phyloP scores from a whole-genome alignment of 1,139 yeast species.

The Pichia sp. region DNA sequence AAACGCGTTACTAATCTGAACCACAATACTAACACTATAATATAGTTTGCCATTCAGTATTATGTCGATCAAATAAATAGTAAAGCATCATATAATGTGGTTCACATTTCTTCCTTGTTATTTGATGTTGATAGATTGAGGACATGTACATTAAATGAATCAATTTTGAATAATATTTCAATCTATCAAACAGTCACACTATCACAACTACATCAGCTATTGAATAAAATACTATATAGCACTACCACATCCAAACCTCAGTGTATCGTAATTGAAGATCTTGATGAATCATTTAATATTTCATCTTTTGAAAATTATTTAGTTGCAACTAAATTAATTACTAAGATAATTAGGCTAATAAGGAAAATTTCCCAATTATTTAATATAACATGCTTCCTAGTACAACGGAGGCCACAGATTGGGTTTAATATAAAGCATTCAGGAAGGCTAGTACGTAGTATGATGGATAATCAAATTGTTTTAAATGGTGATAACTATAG shows the following conservation, averaged over 20 bases:
- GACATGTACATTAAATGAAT: background rate
- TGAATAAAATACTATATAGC: background rate
- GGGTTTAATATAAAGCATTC: slow-evolving; percentile 1
- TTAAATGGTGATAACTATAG: slow-evolving; percentile 2
- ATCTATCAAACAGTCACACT: slow-evolving; percentile 2
- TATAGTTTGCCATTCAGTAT: slow-evolving; percentile 18
- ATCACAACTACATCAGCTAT: background rate
- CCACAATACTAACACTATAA: background rate
- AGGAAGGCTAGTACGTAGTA: slow-evolving; percentile 1
- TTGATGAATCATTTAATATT: slow-evolving; percentile 24
- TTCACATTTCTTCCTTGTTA: slow-evolving; percentile 15
- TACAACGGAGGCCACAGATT: slow-evolving; percentile 2
- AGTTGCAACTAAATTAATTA: slow-evolving; percentile 18
- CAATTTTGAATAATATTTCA: background rate
- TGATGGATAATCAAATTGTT: slow-evolving; percentile 6
- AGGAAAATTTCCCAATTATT: slow-evolving; percentile 20
- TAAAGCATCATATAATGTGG: slow-evolving; percentile 10
- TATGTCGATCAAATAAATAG: slow-evolving; percentile 12
- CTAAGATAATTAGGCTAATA: slow-evolving; percentile 15
- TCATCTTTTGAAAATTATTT: slow-evolving; percentile 18
- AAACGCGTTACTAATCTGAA: background rate
- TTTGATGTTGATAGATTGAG: slow-evolving; percentile 13
- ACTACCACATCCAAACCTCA: background rate
- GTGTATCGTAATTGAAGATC: slow-evolving; percentile 23
- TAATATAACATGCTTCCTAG: slow-evolving; percentile 15